Evolutionary conservation across 768 basidiomycete species (phyloP).

Genomic region (Boletus rubescentipes): DNA sequence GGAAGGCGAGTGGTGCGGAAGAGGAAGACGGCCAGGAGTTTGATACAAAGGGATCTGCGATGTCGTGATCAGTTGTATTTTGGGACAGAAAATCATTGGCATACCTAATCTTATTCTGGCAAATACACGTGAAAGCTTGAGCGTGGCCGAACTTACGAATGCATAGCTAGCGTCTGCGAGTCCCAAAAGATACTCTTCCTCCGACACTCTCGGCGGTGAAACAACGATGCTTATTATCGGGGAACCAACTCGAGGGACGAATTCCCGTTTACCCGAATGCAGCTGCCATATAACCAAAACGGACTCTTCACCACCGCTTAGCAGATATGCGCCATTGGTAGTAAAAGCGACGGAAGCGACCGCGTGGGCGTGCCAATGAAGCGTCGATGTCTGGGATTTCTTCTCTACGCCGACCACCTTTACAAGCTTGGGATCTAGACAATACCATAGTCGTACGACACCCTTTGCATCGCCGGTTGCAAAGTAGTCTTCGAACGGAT

Average conservation of each 20-base stretch:
- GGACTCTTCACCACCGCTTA: conserved; percentile 94
- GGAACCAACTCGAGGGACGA: conserved; percentile 88
- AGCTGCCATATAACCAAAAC: conserved; percentile 98
- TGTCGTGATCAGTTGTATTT: neutral
- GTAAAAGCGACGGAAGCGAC: conserved; percentile 87
- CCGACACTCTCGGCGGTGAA: conserved; percentile 45
- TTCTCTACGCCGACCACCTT: conserved; percentile 67
- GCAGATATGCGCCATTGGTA: conserved; percentile 84
- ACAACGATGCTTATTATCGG: conserved; percentile 74
- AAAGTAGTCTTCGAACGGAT: conserved; percentile 90
- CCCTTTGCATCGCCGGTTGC: conserved; percentile 92
- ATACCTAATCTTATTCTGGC: conserved; percentile 77
- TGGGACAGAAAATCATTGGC: conserved; percentile 21
- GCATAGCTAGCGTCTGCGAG: conserved; percentile 79
- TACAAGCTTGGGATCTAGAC: conserved; percentile 60
- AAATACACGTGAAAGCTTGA: conserved; percentile 71
- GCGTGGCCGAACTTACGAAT: conserved; percentile 68
- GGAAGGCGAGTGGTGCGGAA: conserved; percentile 69
- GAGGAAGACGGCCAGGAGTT: conserved; percentile 37
- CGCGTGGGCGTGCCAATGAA: conserved; percentile 98
- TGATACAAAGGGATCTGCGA: conserved; percentile 37
- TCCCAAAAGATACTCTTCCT: conserved; percentile 86
- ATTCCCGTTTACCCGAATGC: conserved; percentile 84
- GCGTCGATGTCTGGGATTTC: conserved; percentile 75
- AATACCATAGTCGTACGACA: conserved; percentile 89